These are phyloP conservation scores for Quercus variabilis DNA, from an alignment of 306 rosid genomes.

Conservation along the genomic window DNA sequence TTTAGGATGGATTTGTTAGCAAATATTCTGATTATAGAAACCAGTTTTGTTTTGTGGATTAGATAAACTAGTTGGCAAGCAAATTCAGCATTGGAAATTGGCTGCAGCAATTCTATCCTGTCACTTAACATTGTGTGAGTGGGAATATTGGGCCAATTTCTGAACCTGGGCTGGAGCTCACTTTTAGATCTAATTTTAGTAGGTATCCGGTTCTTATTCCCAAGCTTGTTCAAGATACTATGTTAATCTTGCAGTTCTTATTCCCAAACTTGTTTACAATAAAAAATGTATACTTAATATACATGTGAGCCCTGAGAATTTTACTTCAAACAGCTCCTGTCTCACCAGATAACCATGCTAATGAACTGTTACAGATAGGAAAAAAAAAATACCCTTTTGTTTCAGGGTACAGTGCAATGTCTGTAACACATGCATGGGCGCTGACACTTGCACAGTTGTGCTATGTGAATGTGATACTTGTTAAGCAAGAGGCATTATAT, in stretches of 20 bases:
- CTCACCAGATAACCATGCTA: neutral
- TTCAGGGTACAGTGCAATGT: neutral
- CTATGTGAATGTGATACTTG: too few relatives aligned
- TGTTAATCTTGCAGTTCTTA: neutral
- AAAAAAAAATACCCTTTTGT: neutral
- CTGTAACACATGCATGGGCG: neutral
- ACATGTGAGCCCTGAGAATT: neutral
- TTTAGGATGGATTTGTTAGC: conserved; percentile 15
- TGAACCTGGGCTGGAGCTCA: neutral
- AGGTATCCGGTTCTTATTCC: neutral
- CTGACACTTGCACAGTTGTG: neutral
- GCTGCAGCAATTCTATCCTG: neutral
- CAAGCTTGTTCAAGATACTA: neutral
- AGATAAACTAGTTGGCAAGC: neutral
- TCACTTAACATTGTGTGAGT: neutral
- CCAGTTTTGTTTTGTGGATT: neutral
- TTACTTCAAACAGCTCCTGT: neutral
- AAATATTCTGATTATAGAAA: neutral
- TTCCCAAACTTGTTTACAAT: neutral
- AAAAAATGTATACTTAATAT: neutral
- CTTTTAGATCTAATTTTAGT: neutral
- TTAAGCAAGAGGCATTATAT: neutral
- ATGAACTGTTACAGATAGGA: neutral
- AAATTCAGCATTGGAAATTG: neutral
- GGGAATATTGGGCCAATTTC: neutral